Percentiles rank a stretch among this genome's conserved stretches.
phyloP scores from a whole-genome alignment of 768 basidiomycete species.

The Termitomyces sp. region DNA sequence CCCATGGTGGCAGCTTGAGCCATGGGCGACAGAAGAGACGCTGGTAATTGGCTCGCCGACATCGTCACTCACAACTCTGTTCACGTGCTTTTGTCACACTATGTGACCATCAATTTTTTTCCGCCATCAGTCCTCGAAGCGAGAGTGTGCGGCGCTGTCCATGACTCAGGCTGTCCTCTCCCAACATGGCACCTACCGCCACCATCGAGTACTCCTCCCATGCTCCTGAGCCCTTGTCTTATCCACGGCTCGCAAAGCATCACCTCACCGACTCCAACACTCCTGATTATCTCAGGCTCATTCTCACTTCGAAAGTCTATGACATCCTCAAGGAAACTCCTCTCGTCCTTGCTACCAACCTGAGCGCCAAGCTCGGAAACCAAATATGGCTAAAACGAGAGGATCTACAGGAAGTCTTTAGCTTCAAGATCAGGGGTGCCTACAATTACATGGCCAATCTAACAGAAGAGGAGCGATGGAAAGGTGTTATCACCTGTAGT shows the following conservation, averaged over 20 bases:
- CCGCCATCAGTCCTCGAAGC: too few species aligned
- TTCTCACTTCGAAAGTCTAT: slow-evolving; percentile 88
- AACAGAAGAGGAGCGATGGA: slow-evolving; percentile 87
- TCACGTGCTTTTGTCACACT: slow-evolving; percentile 12
- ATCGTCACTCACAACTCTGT: slow-evolving; percentile 3
- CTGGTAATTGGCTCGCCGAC: neutral
- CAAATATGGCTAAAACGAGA: slow-evolving; percentile 97
- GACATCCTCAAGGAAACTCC: slow-evolving; percentile 89
- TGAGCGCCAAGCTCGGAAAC: slow-evolving; percentile 86
- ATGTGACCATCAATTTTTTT: slow-evolving; percentile 7
- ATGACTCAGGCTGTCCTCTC: neutral
- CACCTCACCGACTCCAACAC: slow-evolving; percentile 59
- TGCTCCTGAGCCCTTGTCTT: slow-evolving; percentile 62
- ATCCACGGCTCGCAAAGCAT: slow-evolving; percentile 66
- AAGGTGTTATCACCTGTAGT: slow-evolving; percentile 96
- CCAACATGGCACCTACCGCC: slow-evolving; percentile 39
- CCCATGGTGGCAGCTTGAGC: slow-evolving; percentile 70
- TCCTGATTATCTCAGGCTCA: slow-evolving; percentile 87
- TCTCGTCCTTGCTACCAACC: slow-evolving; percentile 79
- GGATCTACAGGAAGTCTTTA: slow-evolving; percentile 96
- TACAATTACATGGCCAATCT: slow-evolving; percentile 98
- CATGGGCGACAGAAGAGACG: slow-evolving; percentile 34
- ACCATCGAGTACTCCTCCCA: slow-evolving; percentile 67
- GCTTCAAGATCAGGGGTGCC: slow-evolving; percentile 97
- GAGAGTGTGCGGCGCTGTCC: neutral